Evolutionary conservation across 1,139 yeast species (phyloP).

Genomic region (Eremothecium sinecaudum): DNA sequence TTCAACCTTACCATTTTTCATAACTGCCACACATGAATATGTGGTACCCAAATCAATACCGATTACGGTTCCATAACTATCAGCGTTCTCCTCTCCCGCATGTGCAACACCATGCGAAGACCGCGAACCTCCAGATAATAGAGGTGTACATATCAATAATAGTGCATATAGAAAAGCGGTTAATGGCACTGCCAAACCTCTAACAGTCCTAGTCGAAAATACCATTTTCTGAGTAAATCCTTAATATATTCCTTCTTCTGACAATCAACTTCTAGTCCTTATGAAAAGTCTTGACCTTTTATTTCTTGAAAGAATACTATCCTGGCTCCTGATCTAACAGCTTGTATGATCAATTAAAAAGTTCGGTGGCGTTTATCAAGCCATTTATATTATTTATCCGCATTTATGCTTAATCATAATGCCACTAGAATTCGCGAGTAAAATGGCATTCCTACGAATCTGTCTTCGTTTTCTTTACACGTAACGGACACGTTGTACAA

Average conservation of each 20-base stretch:
- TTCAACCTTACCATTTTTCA: slow-evolving; percentile 87
- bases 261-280: neutral
- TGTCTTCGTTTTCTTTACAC: slow-evolving; percentile 3
- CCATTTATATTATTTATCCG: no score
- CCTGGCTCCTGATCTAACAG: no score
- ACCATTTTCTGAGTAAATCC: neutral
- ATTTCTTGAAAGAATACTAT: no score
- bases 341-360: no score
- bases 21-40: slow-evolving; percentile 92
- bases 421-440: no score
- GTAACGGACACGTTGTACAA: slow-evolving; percentile 6
- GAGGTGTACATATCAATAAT: slow-evolving; percentile 51
- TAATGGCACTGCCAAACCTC: slow-evolving; percentile 41
- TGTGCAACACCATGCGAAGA: slow-evolving; percentile 20
- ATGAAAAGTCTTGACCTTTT: no score
- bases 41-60: slow-evolving; percentile 85
- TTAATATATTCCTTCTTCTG: neutral
- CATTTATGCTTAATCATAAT: no score
- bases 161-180: slow-evolving; percentile 50
- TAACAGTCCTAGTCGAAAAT: slow-evolving; percentile 2
- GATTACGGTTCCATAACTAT: slow-evolving; percentile 64
- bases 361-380: neutral
- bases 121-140: slow-evolving; percentile 35
- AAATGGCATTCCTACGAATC: neutral
- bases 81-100: slow-evolving; percentile 40